A percentile compares a stretch with the other conserved stretches of the same genome.
These are phyloP conservation scores for Plasmopara halstedii DNA, from an alignment of 352 stramenopile species.

Conservation along the genomic window DNA sequence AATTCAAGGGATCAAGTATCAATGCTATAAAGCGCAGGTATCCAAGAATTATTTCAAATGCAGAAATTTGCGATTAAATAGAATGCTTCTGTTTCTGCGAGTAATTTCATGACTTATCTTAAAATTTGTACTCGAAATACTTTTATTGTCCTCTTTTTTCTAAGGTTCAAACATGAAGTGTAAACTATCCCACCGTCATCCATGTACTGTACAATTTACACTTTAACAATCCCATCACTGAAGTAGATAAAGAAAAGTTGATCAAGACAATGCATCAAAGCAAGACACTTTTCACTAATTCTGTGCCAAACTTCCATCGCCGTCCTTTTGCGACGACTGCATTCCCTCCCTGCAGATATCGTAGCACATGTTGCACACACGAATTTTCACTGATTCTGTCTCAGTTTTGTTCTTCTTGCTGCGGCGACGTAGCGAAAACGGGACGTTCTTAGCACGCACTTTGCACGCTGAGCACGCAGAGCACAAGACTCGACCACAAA, in stretches of 20 bases:
- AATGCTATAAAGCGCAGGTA: no score
- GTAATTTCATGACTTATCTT: no score
- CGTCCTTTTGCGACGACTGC: conserved; percentile 5
- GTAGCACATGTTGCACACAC: conserved; percentile 71
- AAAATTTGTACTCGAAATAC: no score
- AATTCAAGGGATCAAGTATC: no score
- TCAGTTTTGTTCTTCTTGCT: conserved; percentile 50
- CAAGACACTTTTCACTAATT: neutral
- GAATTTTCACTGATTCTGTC: conserved; percentile 41
- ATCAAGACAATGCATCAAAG: neutral
- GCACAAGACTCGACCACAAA: conserved; percentile 50
- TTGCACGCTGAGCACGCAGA: conserved; percentile 36
- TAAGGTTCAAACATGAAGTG: no score
- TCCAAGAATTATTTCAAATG: no score
- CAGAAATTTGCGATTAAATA: no score
- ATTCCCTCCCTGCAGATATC: conserved; percentile 30
- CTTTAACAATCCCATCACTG: no score
- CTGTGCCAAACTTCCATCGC: conserved; percentile 6
- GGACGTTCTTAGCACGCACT: conserved; percentile 40
- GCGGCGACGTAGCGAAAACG: conserved; percentile 30
- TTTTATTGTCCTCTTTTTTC: no score
- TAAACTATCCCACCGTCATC: no score
- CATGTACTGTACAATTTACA: no score
- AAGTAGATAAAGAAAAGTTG: conserved; percentile 40
- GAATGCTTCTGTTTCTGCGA: no score